A percentile compares a stretch with the other conserved stretches of the same genome.
These are phyloP conservation scores for Lachnellula hyalina DNA, from an alignment of 2,329 filamentous ascomycete genomes.

Conservation along the genomic window DNA sequence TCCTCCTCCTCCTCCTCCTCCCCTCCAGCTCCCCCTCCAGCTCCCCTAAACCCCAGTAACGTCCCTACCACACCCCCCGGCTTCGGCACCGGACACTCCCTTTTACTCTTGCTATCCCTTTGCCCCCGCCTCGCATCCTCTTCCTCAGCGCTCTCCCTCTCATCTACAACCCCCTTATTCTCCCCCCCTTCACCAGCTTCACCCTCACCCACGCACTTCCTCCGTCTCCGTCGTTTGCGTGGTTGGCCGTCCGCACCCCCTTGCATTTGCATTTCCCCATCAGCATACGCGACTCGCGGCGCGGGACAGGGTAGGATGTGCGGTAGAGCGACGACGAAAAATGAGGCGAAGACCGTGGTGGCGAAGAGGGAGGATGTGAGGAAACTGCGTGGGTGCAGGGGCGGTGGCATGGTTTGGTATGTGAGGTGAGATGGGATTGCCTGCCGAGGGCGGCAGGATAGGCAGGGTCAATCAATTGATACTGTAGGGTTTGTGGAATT, in stretches of 20 bases:
- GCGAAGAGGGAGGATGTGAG: constrained; percentile 94
- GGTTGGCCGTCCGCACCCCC: constrained; percentile 25
- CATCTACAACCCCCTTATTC: constrained; percentile 34
- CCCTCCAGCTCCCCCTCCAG: too few species aligned
- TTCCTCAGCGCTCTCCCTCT: constrained; percentile 27
- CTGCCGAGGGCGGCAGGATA: not conserved
- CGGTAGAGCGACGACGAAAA: constrained; percentile 86
- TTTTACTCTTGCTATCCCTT: constrained; percentile 38
- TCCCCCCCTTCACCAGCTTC: constrained; percentile 36
- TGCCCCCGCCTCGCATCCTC: constrained; percentile 41
- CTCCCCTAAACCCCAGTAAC: constrained; percentile 43
- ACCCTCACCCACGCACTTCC: constrained; percentile 35
- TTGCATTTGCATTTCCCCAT: constrained; percentile 39
- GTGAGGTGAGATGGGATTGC: constrained; percentile 19
- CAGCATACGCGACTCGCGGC: constrained; percentile 68
- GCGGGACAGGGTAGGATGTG: constrained; percentile 90
- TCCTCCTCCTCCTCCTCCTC: too few species aligned
- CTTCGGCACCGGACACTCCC: constrained; percentile 91
- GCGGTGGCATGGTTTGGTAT: constrained; percentile 57
- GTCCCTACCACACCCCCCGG: constrained; percentile 73
- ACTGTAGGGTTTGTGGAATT: too few species aligned
- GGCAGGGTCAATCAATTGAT: too few species aligned
- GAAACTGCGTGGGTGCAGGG: constrained; percentile 88
- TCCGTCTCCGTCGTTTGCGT: constrained; percentile 38
- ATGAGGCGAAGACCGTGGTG: constrained; percentile 82